Conservation (phyloP, 306 rosid genomes). For the Rubus parviflorus region DNA sequence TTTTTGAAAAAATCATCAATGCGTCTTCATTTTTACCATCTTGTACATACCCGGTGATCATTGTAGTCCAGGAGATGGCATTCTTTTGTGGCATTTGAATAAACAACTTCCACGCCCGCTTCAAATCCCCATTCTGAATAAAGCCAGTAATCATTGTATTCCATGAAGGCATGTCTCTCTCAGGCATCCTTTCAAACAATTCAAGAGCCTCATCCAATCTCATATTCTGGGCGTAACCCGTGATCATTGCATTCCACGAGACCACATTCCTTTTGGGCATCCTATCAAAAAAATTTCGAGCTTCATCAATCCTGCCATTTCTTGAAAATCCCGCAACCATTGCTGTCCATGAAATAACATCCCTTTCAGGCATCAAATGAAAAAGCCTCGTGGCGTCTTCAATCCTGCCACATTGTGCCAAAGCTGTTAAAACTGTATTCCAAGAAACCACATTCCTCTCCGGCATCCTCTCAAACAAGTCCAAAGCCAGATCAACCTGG, state of each 20-base stretch:
- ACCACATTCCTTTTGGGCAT: conserved; percentile 47
- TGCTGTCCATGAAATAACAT: conserved; percentile 53
- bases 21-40: conserved; percentile 50
- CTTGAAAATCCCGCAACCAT: conserved; percentile 41
- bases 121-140: conserved; percentile 41
- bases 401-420: conserved; percentile 33
- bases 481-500: conserved; percentile 33
- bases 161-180: conserved; percentile 54
- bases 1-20: conserved; percentile 38
- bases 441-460: conserved; percentile 53
- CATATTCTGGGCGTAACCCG: conserved; percentile 42
- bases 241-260: conserved; percentile 52
- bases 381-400: conserved; percentile 41
- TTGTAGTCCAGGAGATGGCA: conserved; percentile 47
- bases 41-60: conserved; percentile 48
- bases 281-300: conserved; percentile 37
- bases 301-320: conserved; percentile 50
- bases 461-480: conserved; percentile 42
- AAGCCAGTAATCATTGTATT: conserved; percentile 47
- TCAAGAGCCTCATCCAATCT: conserved; percentile 40
- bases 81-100: conserved; percentile 42
- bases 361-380: conserved; percentile 40
- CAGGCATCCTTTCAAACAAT: conserved; percentile 47
- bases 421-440: conserved; percentile 42
- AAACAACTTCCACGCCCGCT: conserved; percentile 36